Evolutionary conservation across 768 basidiomycete genomes (phyloP).

Genomic region (Collybia nuda): DNA sequence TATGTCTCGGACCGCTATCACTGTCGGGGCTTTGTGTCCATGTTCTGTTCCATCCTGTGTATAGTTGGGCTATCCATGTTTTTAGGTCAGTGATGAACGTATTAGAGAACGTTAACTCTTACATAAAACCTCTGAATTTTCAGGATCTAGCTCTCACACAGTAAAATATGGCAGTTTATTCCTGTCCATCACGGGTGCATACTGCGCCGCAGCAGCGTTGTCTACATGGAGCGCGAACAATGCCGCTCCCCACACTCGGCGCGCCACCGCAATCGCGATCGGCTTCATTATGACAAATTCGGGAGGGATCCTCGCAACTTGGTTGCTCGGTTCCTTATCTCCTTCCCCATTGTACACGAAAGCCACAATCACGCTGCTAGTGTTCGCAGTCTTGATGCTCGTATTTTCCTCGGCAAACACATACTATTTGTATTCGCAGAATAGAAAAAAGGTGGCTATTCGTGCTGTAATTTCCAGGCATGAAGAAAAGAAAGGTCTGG

Average conservation of each 20-base stretch:
- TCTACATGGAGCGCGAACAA: constrained; percentile 53
- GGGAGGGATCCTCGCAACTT: constrained; percentile 54
- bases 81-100: constrained; percentile 24
- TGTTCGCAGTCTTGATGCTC: constrained; percentile 35
- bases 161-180: constrained; percentile 47
- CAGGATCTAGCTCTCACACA: constrained; percentile 21
- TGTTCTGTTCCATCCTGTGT: constrained; percentile 29
- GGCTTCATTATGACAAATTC: constrained; percentile 40
- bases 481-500: constrained; percentile 40
- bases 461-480: constrained; percentile 25
- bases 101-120: not conserved
- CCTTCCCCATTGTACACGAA: constrained; percentile 45
- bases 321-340: constrained; percentile 52
- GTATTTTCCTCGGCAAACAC: constrained; percentile 34
- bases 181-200: constrained; percentile 40
- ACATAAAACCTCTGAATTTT: not conserved
- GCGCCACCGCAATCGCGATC: constrained; percentile 47
- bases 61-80: constrained; percentile 38
- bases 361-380: constrained; percentile 39
- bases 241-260: constrained; percentile 42
- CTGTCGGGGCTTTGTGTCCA: constrained; percentile 24
- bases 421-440: constrained; percentile 37
- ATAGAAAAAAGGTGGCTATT: constrained; percentile 38
- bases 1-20: constrained; percentile 24
- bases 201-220: constrained; percentile 37